These are phyloP conservation scores for Aspergillus haitiensis DNA, from an alignment of 495 filamentous ascomycete species.

Conservation along the genomic window DNA sequence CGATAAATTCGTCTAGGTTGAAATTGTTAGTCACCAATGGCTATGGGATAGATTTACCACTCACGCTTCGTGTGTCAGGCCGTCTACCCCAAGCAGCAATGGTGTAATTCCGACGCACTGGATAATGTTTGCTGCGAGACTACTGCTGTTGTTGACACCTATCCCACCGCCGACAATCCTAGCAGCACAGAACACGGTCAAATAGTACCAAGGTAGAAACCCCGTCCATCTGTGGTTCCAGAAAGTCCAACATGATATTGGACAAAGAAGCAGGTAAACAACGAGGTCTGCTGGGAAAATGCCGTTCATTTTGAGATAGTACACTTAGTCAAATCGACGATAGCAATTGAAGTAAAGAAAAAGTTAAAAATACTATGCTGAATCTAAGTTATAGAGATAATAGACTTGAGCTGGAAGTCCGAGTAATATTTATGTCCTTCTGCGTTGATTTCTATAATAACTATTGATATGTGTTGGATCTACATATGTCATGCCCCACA, in stretches of 20 bases:
- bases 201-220: constrained; percentile 41
- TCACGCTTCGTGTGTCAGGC: constrained; percentile 45
- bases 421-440: no score
- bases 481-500: no score
- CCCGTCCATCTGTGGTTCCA: constrained; percentile 35
- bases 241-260: constrained; percentile 33
- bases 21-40: neutral
- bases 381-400: no score
- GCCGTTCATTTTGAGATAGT: constrained; percentile 18
- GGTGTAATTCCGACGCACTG: constrained; percentile 46
- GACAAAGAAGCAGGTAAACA: constrained; percentile 35
- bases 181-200: constrained; percentile 39
- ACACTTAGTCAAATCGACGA: neutral
- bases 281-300: constrained; percentile 36
- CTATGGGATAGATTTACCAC: constrained; percentile 10
- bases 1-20: constrained; percentile 19
- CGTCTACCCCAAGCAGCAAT: constrained; percentile 38
- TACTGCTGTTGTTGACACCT: constrained; percentile 25
- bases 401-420: no score
- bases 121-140: constrained; percentile 34
- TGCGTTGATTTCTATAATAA: no score
- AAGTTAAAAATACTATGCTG: neutral
- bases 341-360: neutral
- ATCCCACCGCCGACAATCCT: constrained; percentile 38
- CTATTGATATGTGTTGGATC: no score